Conservation (phyloP, 1,284 basidiomycete species). For the Sanghuangporus baumii region DNA sequence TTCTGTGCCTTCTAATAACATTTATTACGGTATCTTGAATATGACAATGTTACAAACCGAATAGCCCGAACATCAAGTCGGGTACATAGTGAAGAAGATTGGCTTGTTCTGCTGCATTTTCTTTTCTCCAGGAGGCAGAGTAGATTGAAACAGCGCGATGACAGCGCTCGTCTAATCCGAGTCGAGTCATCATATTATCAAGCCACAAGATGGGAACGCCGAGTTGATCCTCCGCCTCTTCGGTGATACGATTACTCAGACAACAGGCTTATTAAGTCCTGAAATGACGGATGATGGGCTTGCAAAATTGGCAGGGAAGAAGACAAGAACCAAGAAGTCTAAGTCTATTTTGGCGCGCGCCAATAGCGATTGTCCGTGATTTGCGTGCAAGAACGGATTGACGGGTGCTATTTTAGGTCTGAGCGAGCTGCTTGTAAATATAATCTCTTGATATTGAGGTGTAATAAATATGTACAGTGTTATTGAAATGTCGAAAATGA, state of each 20-base stretch:
- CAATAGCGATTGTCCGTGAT: background rate
- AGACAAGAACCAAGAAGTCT: too few species aligned
- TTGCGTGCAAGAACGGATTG: background rate
- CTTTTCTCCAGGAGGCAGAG: background rate
- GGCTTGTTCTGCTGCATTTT: too few species aligned
- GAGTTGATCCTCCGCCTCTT: background rate
- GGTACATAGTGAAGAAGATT: too few species aligned
- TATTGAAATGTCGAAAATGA: too few species aligned
- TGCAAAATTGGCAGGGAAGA: background rate
- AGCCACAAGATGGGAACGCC: too few species aligned
- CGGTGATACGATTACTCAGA: background rate
- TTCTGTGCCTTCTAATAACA: too few species aligned
- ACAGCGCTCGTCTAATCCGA: too few species aligned
- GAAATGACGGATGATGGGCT: background rate
- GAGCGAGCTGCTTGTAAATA: background rate
- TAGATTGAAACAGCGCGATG: background rate
- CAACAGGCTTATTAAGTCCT: background rate
- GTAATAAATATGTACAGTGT: too few species aligned
- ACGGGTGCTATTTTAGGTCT: background rate
- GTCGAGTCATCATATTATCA: too few species aligned
- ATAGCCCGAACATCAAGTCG: too few species aligned
- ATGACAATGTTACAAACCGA: background rate
- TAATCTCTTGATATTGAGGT: too few species aligned
- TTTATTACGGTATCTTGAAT: too few species aligned
- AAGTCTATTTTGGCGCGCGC: background rate